Base-by-base conservation (phyloP, 2,329 filamentous ascomycete species). In the Emergomyces pasteurianus region DNA sequence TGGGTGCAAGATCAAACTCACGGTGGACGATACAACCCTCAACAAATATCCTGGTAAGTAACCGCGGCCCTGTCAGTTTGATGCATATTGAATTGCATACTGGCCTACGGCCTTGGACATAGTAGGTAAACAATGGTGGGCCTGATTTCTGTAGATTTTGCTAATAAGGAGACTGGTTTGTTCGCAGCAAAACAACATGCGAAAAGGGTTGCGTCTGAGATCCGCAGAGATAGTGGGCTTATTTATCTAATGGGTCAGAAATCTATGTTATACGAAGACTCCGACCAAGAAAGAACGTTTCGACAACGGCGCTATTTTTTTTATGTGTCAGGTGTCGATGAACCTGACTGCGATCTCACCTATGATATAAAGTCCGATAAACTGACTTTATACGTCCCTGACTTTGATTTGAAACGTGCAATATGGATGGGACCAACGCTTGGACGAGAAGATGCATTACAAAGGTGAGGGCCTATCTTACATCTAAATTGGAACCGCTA, bases 381-480 rank as follows among this genome's bases (percentile, higher is more conserved):
- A 26, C 80, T 94, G 61, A 83, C 81, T 5, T 81, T 92, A 34
- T 94, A 87, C 81, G 84, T 92, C 55, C 88, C 88, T 1, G 82
- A 83, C 66, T 83, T 86, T 64, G 83, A 88, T 65, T 83, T 76
- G n/a, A 72, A 68, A 59, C 71, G 69, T 42, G 73, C 73, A 26
- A 72, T 77, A 58, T 77, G 73, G 73, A 75, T 73, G 70, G 74
- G 75, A 1, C 74, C 74, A 14, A 75, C 74, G 6, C 63, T 77
- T 10, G 71, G 71, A 5, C 64, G 67, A 12, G 80, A 85, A 16
- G 83, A 89, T 61, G 86, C 86, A 61, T 76, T 83, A 65, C 76
- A 74, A n/a, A 76, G 70, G 67, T 79, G 16, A 31, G 61, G 42
- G 23, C 28, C 14, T 28, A 38, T 55, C 3, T 57, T 26, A 57